phyloP scores from a whole-genome alignment of 1,284 basidiomycete species.

The Ceratobasidium sp. region DNA sequence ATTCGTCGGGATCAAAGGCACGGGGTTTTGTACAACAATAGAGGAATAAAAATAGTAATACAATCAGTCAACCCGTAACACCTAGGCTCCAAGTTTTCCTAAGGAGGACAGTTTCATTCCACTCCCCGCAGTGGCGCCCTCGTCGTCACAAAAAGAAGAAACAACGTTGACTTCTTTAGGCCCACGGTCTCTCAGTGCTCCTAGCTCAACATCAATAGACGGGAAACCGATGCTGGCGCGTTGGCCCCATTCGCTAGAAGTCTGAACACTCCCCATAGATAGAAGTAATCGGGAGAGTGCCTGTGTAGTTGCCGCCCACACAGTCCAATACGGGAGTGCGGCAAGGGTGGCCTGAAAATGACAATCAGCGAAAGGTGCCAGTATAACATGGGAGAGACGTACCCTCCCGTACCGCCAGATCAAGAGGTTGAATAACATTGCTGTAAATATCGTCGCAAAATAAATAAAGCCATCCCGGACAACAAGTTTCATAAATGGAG shows the following conservation, averaged over 20 bases:
- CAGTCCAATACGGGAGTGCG: slow-evolving; percentile 20
- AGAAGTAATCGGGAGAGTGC: slow-evolving; percentile 25
- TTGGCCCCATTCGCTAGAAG: slow-evolving; percentile 30
- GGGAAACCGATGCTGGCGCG: slow-evolving; percentile 18
- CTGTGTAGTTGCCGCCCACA: slow-evolving; percentile 8
- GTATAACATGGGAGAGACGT: background rate
- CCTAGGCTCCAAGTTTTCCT: background rate
- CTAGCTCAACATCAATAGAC: slow-evolving; percentile 12
- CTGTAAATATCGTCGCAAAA: slow-evolving; percentile 27
- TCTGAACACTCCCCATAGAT: slow-evolving; percentile 28
- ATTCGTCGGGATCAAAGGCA: background rate
- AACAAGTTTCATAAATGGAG: slow-evolving; percentile 32
- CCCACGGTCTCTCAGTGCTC: background rate
- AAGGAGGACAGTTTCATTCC: background rate
- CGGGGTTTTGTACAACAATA: background rate
- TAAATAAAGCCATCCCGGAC: slow-evolving; percentile 37
- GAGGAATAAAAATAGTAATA: background rate
- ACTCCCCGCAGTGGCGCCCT: background rate
- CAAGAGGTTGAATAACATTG: slow-evolving; percentile 32
- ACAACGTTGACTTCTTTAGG: slow-evolving; percentile 12
- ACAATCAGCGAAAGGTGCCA: background rate
- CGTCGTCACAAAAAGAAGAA: slow-evolving; percentile 27
- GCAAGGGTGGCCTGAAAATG: slow-evolving; percentile 4
- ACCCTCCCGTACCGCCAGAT: slow-evolving; percentile 36
- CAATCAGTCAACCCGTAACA: background rate